Conservation (phyloP, 2,329 filamentous ascomycete species). For the Monilinia fructigena region DNA sequence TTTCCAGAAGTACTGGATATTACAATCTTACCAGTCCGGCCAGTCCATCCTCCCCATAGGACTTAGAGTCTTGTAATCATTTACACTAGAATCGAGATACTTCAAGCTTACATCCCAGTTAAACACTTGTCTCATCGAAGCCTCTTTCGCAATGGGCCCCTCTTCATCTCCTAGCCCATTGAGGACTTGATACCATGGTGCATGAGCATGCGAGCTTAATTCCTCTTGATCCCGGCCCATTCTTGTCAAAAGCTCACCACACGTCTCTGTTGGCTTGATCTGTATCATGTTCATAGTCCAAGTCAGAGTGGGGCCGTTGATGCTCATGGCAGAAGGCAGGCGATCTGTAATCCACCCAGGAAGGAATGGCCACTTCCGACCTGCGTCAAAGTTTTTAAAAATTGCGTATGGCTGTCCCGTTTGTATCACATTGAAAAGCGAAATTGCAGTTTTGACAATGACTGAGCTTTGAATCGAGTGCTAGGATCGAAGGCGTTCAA, state of each 20-base stretch:
- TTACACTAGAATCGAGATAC: neutral
- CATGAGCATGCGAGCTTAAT: neutral
- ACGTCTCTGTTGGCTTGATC: slow-evolving; percentile 4
- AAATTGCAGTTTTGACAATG: slow-evolving; percentile 3
- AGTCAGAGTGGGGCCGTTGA: slow-evolving; percentile 10
- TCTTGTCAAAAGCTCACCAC: neutral
- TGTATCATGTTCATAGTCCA: slow-evolving; percentile 5
- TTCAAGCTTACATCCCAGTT: neutral
- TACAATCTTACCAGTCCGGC: slow-evolving; percentile 2
- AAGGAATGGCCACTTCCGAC: slow-evolving; percentile 11
- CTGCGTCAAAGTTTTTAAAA: neutral
- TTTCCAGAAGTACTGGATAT: neutral
- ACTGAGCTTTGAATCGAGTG: neutral
- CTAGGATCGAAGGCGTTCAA: neutral
- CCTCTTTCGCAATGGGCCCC: neutral
- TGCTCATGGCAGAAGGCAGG: neutral
- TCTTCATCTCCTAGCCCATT: neutral
- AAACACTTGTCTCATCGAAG: slow-evolving; percentile 5
- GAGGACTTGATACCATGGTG: slow-evolving; percentile 5
- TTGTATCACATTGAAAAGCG: neutral
- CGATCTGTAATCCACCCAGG: slow-evolving; percentile 4
- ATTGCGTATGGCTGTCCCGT: slow-evolving; percentile 2
- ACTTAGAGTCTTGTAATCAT: neutral
- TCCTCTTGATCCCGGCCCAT: neutral
- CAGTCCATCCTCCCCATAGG: slow-evolving; percentile 1